These are phyloP conservation scores for Sporothrix dimorphospora DNA, from an alignment of 2,329 filamentous ascomycete species.

Conservation along the genomic window DNA sequence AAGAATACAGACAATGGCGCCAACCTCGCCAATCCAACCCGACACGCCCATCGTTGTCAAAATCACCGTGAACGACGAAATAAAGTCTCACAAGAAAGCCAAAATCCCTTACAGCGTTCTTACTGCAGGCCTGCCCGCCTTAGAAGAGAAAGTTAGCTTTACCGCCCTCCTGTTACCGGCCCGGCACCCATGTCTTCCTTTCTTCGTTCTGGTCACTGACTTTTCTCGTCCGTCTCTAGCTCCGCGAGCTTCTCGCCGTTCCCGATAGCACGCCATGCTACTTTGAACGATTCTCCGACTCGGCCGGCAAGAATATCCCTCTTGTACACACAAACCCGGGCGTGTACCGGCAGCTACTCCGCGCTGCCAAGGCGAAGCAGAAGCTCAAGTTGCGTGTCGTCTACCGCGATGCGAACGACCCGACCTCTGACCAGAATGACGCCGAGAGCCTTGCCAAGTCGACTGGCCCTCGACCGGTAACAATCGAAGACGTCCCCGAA, in stretches of 20 bases:
- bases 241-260: constrained; percentile 70
- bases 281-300: constrained; percentile 96
- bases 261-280: constrained; percentile 63
- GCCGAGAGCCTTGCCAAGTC: constrained; percentile 15
- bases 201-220: not conserved
- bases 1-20: constrained; percentile 38
- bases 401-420: not conserved
- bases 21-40: constrained; percentile 45
- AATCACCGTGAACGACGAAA: constrained; percentile 76
- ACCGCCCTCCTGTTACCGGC: not conserved
- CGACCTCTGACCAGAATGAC: not conserved
- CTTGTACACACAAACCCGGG: constrained; percentile 76
- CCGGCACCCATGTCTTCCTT: not conserved
- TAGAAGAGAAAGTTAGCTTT: constrained; percentile 80
- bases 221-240: constrained; percentile 50
- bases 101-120: constrained; percentile 74
- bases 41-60: constrained; percentile 86
- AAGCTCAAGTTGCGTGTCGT: constrained; percentile 89
- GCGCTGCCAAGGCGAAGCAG: constrained; percentile 95
- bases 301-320: constrained; percentile 75
- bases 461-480: constrained; percentile 39
- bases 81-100: constrained; percentile 66
- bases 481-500: constrained; percentile 56
- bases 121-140: constrained; percentile 58
- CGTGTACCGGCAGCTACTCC: constrained; percentile 95